Percentiles rank a stretch among this genome's conserved stretches.
phyloP scores from a whole-genome alignment of 768 basidiomycete genomes.

The Phylloporus sp. region DNA sequence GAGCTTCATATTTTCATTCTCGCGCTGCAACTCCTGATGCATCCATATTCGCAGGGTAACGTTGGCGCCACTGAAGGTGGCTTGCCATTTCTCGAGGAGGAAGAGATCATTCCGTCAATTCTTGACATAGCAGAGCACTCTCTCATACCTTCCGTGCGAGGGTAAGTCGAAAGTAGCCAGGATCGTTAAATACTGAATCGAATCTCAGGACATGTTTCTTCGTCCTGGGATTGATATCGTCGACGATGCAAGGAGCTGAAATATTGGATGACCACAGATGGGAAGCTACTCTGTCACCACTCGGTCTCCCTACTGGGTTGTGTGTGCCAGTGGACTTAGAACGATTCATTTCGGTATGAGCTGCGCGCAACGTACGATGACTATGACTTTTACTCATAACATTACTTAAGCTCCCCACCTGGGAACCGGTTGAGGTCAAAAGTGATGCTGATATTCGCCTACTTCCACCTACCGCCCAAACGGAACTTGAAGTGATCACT shows the following conservation, averaged over 20 bases:
- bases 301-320: constrained; percentile 84
- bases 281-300: constrained; percentile 85
- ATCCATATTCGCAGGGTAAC: constrained; percentile 63
- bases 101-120: constrained; percentile 87
- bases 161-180: constrained; percentile 52
- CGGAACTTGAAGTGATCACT: constrained; percentile 80
- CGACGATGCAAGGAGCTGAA: constrained; percentile 88
- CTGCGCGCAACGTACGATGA: not conserved
- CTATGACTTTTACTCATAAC: constrained; percentile 1
- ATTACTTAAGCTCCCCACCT: constrained; percentile 61
- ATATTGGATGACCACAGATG: constrained; percentile 90
- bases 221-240: constrained; percentile 88
- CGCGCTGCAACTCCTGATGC: not conserved
- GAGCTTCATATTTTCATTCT: constrained; percentile 29
- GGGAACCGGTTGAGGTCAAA: constrained; percentile 42
- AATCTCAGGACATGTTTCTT: constrained; percentile 88
- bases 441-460: constrained; percentile 44
- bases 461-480: constrained; percentile 59
- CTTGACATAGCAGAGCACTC: constrained; percentile 91
- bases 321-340: constrained; percentile 86
- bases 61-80: constrained; percentile 89
- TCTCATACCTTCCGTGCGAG: constrained; percentile 84
- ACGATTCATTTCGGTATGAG: constrained; percentile 71
- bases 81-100: constrained; percentile 91
- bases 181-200: constrained; percentile 6